Base-by-base conservation (phyloP, 345 rosid genomes). In the Capsella bursapastoris region DNA sequence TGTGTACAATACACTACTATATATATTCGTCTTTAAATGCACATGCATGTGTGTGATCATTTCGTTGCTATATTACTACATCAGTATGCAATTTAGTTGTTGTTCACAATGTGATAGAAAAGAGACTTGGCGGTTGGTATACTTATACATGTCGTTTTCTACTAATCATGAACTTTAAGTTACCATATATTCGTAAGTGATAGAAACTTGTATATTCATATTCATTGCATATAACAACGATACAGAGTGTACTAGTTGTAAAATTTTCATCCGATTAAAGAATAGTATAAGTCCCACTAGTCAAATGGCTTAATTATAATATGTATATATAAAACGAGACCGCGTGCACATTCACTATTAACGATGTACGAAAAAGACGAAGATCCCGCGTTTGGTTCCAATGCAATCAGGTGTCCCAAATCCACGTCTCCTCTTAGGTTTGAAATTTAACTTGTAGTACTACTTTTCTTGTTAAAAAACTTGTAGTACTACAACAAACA, bases 321-420 rank as follows among this genome's bases (percentile, higher is more conserved):
- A 34, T 29, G 35, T 8, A 35, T 18, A 43, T 31, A 41, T 15
- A 22, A 27, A 38, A 72, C 22, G 47, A 64, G 70, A 61, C 41
- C 74, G 75, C 70, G 79, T 76, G 76, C 71, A 56, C 2, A 48
- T 12, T 70, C 66, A 49, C 71, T 47, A 31, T 64, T 63, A 56
- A 69, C 75, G 68, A 76, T 69, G 75, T 35, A 27, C 28, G 45
- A 45, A 40, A 59, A 51, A 1, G 29, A 61, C 74, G 69, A 68
- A 77, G 75, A 64, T 77, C 71, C 31, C 71, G 75, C 66, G 66
- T 70, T 64, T 55, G 66, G 75, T 56, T 77, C 76, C 79, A 69
- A 76, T 55, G 70, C 72, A 77, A 63, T 61, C 48, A 32, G 51
- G 52, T 61, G 69, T 61, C 79, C 40, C 61, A 68, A 60, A 31